Conservation (phyloP, 2,329 filamentous ascomycete species). For the Aureobasidium mangrovei region DNA sequence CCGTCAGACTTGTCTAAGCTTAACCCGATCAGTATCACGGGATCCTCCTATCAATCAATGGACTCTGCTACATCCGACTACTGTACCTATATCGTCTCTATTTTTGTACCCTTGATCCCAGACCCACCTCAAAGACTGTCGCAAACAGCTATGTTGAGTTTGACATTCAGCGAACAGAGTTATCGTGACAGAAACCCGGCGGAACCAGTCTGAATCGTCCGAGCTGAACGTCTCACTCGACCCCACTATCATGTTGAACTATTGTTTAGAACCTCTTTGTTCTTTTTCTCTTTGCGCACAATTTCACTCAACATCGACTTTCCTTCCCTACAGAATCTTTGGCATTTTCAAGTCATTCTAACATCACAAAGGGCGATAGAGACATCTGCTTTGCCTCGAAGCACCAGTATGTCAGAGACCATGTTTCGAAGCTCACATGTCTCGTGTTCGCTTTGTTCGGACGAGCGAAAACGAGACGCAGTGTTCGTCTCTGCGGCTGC, state of each 20-base stretch:
- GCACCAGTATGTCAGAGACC: neutral
- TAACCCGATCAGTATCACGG: constrained; percentile 3
- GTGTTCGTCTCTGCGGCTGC: no score
- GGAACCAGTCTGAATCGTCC: neutral
- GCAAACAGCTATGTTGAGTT: neutral
- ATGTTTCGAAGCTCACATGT: no score
- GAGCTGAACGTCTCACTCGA: neutral
- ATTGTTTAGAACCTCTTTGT: constrained; percentile 8
- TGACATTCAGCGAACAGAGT: neutral
- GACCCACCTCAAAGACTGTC: neutral
- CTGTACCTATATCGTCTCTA: neutral
- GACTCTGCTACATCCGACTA: neutral
- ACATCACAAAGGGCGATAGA: neutral
- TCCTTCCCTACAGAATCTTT: neutral
- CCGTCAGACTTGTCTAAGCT: neutral
- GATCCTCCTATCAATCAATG: neutral
- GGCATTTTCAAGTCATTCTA: neutral
- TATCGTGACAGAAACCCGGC: neutral
- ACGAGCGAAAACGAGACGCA: no score
- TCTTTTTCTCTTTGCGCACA: neutral
- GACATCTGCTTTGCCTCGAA: neutral
- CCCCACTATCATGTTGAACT: neutral
- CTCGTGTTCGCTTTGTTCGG: no score
- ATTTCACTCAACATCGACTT: neutral
- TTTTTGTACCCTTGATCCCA: neutral